Percentiles rank a stretch among this genome's conserved stretches.
Evolutionary conservation across 208 protist genomes (phyloP).

Genomic region (Phytomonas sp.): DNA sequence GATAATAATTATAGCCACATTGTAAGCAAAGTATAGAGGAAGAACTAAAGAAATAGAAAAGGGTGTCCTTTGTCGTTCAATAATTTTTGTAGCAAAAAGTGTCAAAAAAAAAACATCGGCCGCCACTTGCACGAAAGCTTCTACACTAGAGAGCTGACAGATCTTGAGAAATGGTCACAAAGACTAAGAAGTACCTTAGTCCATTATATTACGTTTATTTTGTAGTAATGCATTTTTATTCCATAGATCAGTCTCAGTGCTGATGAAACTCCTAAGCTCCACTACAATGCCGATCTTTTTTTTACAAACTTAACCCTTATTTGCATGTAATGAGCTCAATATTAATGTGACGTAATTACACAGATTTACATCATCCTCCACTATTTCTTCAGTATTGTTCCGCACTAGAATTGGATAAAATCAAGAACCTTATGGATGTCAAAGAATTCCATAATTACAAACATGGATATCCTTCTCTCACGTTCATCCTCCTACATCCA

Average conservation of each 20-base stretch:
- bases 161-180: not conserved
- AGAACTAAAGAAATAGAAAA: slow-evolving; percentile 16
- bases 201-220: not conserved
- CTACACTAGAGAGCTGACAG: not conserved
- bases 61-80: slow-evolving; percentile 1
- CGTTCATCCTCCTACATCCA: not conserved
- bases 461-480: slow-evolving; percentile 3
- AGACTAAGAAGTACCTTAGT: not conserved
- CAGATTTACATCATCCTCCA: not conserved
- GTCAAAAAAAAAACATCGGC: slow-evolving; percentile 12
- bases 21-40: slow-evolving; percentile 8
- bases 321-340: not conserved
- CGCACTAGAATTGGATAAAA: not conserved
- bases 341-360: not conserved
- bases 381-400: not conserved
- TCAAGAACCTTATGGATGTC: not conserved
- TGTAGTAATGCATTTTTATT: not conserved
- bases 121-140: slow-evolving; percentile 1
- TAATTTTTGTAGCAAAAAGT: slow-evolving; percentile 17
- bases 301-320: not conserved
- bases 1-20: not conserved
- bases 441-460: slow-evolving; percentile 4
- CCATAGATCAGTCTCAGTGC: not conserved
- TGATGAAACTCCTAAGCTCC: not conserved
- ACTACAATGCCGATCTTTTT: not conserved